Conservation (phyloP, 352 stramenopile species). For the Pythium phragmiticola region DNA sequence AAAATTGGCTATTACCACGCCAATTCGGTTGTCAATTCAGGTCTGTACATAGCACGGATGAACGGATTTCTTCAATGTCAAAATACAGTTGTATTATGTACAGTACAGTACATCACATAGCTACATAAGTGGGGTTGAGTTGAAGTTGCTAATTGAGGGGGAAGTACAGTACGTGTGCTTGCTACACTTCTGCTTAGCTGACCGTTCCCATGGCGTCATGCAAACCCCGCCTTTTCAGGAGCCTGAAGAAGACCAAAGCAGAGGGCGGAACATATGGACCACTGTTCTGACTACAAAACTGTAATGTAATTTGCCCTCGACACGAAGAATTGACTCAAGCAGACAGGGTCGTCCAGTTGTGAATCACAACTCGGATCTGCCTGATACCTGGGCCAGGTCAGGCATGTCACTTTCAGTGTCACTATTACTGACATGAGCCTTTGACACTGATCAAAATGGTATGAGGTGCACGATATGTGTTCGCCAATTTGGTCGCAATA, state of each 20-base stretch:
- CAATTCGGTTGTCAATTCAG: background rate
- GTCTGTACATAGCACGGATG: background rate
- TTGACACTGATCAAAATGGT: too few species aligned
- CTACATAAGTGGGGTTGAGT: background rate
- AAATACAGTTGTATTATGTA: too few species aligned
- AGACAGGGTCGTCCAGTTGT: conserved; percentile 2
- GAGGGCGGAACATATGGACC: background rate
- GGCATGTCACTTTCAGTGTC: too few species aligned
- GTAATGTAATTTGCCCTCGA: conserved; percentile 13
- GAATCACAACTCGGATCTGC: too few species aligned
- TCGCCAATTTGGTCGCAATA: background rate
- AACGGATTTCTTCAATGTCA: too few species aligned
- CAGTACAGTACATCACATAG: background rate
- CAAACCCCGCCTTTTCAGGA: background rate
- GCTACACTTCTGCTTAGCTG: background rate
- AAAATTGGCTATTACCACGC: background rate
- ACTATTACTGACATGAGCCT: too few species aligned
- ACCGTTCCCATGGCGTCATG: conserved; percentile 2
- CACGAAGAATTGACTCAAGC: conserved; percentile 3
- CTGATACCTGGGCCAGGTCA: too few species aligned
- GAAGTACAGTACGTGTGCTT: background rate
- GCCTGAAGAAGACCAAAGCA: too few species aligned
- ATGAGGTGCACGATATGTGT: too few species aligned
- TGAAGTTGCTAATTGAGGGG: conserved; percentile 12
- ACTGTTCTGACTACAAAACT: conserved; percentile 4